phyloP scores from a whole-genome alignment of 768 basidiomycete genomes.

The Leucocoprinus leucothites region DNA sequence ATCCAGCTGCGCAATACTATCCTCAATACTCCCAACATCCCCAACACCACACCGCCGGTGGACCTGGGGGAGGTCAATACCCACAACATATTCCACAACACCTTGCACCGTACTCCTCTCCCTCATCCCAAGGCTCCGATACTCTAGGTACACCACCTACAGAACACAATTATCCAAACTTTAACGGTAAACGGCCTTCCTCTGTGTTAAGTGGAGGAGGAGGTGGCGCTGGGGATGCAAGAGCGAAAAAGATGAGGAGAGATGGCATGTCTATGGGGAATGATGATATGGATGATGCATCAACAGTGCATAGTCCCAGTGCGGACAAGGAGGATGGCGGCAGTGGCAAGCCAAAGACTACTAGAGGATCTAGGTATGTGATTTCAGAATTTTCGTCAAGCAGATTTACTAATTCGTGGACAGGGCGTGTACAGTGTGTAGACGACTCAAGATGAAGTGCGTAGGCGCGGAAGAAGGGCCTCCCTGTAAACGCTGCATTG shows the following conservation, averaged over 20 bases:
- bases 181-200: constrained; percentile 67
- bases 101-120: constrained; percentile 65
- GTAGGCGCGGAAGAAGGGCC: constrained; percentile 88
- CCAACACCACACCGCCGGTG: constrained; percentile 28
- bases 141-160: constrained; percentile 71
- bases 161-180: constrained; percentile 55
- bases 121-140: constrained; percentile 79
- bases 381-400: too few species aligned
- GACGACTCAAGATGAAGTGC: constrained; percentile 92
- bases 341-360: constrained; percentile 74
- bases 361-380: constrained; percentile 77
- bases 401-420: too few species aligned
- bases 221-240: constrained; percentile 40
- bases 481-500: constrained; percentile 83
- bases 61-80: constrained; percentile 21
- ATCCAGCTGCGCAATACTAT: constrained; percentile 28
- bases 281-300: too few species aligned
- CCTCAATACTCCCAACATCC: constrained; percentile 57
- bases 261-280: too few species aligned
- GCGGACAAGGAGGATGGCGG: constrained; percentile 45
- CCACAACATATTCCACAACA: constrained; percentile 46
- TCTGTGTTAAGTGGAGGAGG: constrained; percentile 32
- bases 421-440: constrained; percentile 90
- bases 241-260: constrained; percentile 36
- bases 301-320: constrained; percentile 36